Base-by-base conservation (phyloP, 352 stramenopile genomes). In the Phytophthora melonis region DNA sequence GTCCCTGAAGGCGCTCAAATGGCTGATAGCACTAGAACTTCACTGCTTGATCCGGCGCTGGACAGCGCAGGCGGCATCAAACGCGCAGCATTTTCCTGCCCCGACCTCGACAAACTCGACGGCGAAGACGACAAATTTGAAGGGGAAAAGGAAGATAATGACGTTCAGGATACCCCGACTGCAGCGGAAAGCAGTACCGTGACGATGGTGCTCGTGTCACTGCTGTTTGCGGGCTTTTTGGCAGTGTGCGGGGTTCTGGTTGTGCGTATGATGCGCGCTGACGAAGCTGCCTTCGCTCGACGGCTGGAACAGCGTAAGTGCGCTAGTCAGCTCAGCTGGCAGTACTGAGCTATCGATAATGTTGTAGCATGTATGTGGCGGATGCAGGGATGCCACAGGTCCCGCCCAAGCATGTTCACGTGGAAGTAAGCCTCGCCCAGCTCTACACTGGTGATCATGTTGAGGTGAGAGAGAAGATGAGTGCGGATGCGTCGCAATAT, bases 341-440 rank as follows among this genome's bases (percentile, higher is more conserved):
- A 8, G 14, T 23, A 18, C 18, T 52, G 14, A 23, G 16, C 11
- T 52, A 23, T 23, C 18, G 8, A 52, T 23, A 3, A 21, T 23
- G 43, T 23, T 21, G 14, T 45, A 13, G 36, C 36, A 16, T 13
- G 14, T 45, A 45, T 16, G 1, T 43, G 47, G 27, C 19, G 34
- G 9, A 25, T 34, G 4, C 63, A 64, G 63, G 34, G 10, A 59
- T 63, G 65, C 74, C 74, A 13, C 78, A 84, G 71, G 75, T 80
- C 16, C 68, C 78, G 56, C 39, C 72, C n/a, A 81, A 68, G 54
- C 74, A 84, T 52, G 14, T 82, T 11, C 59, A 77, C 13, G 54
- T 82, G 6, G 63, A 78, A 53, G 75, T 87, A 30, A 64, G 72
- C 3, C 62, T 87, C 11, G 75, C 60, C n/a, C 80, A 84, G 49